A percentile compares a stretch with the other conserved stretches of the same genome.
Evolutionary conservation across 208 protist species (phyloP).

Genomic region (Acanthamoeba castellanii): DNA sequence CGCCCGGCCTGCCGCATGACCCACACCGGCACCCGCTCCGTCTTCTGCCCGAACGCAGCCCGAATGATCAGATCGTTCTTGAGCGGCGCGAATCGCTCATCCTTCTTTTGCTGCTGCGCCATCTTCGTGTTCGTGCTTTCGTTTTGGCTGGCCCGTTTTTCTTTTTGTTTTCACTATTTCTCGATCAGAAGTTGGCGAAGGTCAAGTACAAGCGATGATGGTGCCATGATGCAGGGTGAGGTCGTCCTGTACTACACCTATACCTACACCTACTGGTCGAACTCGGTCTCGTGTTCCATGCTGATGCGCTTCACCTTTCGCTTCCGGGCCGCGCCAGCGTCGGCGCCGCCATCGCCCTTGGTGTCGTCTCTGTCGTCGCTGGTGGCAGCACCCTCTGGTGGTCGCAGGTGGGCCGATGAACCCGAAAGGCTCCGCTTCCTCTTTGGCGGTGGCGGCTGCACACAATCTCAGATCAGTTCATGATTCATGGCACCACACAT

Average conservation of each 20-base stretch:
- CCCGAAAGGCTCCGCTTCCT: background rate
- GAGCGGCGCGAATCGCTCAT: slow-evolving; percentile 83
- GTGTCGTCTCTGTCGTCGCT: background rate
- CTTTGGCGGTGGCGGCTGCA: slow-evolving; percentile 8
- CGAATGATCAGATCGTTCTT: slow-evolving; percentile 90
- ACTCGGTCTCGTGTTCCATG: background rate
- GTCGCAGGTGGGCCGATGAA: background rate
- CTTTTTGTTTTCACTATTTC: background rate
- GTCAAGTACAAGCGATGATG: too few species aligned
- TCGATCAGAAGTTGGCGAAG: too few species aligned
- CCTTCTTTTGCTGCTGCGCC: background rate
- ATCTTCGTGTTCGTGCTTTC: background rate
- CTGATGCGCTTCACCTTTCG: slow-evolving; percentile 48
- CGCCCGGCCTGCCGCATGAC: slow-evolving; percentile 93
- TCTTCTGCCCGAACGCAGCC: slow-evolving; percentile 84
- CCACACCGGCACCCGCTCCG: slow-evolving; percentile 90
- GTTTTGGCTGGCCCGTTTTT: background rate
- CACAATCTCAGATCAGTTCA: background rate
- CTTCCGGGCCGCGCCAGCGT: background rate
- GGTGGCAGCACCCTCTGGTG: background rate
- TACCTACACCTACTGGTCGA: background rate
- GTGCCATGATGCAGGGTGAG: too few species aligned
- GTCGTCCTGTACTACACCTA: background rate
- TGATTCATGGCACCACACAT: too few species aligned
- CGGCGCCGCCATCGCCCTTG: background rate